Percentiles rank a stretch among this genome's conserved stretches.
phyloP scores from a whole-genome alignment of 805 yeast genomes.

The Pichia paraexigua region DNA sequence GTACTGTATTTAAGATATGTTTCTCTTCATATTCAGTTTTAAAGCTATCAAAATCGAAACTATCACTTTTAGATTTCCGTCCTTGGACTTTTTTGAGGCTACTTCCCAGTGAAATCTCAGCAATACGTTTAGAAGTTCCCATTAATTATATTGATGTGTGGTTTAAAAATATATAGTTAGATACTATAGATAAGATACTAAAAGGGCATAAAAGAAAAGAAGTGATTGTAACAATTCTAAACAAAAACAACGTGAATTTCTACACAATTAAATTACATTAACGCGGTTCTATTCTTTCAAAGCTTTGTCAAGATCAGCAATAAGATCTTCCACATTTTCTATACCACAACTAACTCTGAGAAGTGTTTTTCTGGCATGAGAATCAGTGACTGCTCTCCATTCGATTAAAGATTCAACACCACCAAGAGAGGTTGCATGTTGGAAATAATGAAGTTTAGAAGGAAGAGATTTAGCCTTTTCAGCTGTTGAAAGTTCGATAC shows the following conservation, averaged over 20 bases:
- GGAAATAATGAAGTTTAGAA: constrained; percentile 56
- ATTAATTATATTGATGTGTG: not conserved
- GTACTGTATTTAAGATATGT: not conserved
- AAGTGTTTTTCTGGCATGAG: constrained; percentile 44
- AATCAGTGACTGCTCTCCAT: constrained; percentile 78
- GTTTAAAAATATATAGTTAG: not conserved
- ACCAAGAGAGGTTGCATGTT: constrained; percentile 90
- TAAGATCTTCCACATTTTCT: constrained; percentile 70
- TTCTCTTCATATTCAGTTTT: not conserved
- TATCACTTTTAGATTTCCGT: not conserved
- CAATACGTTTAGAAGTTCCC: not conserved
- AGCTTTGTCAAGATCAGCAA: constrained; percentile 63
- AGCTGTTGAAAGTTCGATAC: constrained; percentile 44
- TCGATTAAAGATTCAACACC: constrained; percentile 88
- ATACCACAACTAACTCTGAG: constrained; percentile 75
- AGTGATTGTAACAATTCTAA: not conserved
- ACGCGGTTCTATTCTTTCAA: constrained; percentile 18
- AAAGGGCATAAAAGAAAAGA: not conserved
- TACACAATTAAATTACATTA: not conserved
- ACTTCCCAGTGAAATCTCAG: not conserved
- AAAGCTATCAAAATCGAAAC: not conserved
- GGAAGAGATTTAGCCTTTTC: constrained; percentile 60
- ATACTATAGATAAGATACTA: not conserved
- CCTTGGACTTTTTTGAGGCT: not conserved
- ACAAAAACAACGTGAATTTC: not conserved